Percentiles rank a stretch among this genome's conserved stretches.
These are phyloP conservation scores for Astrocystis sublimbata DNA, from an alignment of 495 filamentous ascomycete genomes.

Conservation along the genomic window DNA sequence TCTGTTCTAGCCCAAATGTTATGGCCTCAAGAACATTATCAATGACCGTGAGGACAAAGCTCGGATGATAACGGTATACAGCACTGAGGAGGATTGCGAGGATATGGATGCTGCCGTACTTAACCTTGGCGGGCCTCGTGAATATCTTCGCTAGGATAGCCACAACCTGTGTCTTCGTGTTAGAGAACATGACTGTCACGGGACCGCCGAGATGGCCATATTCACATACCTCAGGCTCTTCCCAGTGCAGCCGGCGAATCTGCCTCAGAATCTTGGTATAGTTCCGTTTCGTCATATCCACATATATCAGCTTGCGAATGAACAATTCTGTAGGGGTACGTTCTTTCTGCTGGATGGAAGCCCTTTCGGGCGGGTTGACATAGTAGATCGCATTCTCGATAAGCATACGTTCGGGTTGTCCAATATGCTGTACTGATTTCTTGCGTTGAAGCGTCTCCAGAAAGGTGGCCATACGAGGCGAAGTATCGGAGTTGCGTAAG, in stretches of 20 bases:
- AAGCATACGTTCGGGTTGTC: constrained; percentile 94
- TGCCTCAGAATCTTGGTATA: constrained; percentile 91
- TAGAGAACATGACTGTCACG: neutral
- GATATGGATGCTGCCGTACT: constrained; percentile 95
- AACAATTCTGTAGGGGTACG: constrained; percentile 90
- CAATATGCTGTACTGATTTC: constrained; percentile 92
- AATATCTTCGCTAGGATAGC: constrained; percentile 86
- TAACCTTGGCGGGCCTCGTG: constrained; percentile 93
- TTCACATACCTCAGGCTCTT: constrained; percentile 73
- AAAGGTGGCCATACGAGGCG: constrained; percentile 89
- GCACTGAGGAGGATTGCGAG: constrained; percentile 89
- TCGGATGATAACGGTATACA: constrained; percentile 86
- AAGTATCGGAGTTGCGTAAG: constrained; percentile 89
- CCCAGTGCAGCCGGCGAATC: constrained; percentile 95
- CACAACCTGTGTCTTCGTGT: constrained; percentile 59
- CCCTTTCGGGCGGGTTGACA: constrained; percentile 89
- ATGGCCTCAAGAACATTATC: constrained; percentile 90
- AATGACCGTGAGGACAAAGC: constrained; percentile 83
- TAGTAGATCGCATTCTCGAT: constrained; percentile 99
- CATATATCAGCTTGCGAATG: constrained; percentile 85
- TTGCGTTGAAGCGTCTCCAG: constrained; percentile 93
- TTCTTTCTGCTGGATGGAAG: constrained; percentile 95
- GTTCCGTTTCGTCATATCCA: constrained; percentile 91
- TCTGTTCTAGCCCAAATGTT: constrained; percentile 84
- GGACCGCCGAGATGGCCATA: neutral